Evolutionary conservation across 1,139 yeast genomes (phyloP), one percentile per base, ranked within the genome.

Genomic region (Meyerozyma athensensis): DNA sequence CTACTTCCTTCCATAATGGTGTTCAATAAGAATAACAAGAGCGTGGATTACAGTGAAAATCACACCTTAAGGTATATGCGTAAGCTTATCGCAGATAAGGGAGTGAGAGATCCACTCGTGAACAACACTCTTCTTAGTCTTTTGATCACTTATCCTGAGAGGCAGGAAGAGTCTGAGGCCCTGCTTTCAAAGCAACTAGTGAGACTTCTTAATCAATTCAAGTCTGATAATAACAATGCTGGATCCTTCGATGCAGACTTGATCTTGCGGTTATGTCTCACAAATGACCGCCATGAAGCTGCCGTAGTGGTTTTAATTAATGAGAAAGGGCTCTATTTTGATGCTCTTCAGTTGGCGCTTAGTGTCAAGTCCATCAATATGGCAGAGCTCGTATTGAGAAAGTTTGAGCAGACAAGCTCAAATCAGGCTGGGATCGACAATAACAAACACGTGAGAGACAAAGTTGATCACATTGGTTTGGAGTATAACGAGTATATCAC

Each of bases 281-380:
- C 74, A 36, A 72, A 77, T 50, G 59, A 72, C 12, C 78, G 77
- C 41, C 67, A 72, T 35, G 77, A 77, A 43, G 75, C 90, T 1
- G 87, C 95, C 0, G 79, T 87, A 5, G 73, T 77, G 41, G 74
- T 92, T 23, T 78, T 85, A 48, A 77, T 90, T 1, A 68, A 77
- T 39, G 73, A 68, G 40, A 63, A 86, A 64, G 77, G 72, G 4
- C 67, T 84, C 36, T 86, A 72, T 53, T 95, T 86, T 43, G 92
- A 86, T 42, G 97, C 97, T 0, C 78, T 90, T 30, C 69, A 72
- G 36, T 56, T 90, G 42, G 94, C 97, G 0, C 63, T 92, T 31
- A 68, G 74, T 4, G 64, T 80, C 45, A 76, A 77, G 34, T 65
- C 84, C 50, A 62, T 81, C 6, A 82, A 81, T 16, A 66, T 79